Evolutionary conservation across 345 rosid species (phyloP).

Genomic region (Orychophragmus violaceus): DNA sequence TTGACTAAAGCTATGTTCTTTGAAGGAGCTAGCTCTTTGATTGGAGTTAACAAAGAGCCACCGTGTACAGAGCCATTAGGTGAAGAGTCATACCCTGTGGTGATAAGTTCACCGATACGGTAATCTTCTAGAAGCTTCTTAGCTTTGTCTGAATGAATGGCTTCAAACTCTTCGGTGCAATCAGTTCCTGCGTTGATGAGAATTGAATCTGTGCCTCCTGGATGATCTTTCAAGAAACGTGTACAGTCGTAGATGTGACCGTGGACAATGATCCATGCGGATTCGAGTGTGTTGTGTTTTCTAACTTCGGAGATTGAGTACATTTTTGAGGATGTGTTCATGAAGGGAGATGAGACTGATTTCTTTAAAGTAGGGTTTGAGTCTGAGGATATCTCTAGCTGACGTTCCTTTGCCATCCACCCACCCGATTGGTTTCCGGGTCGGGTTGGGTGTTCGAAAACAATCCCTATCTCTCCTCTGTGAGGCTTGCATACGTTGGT

Average conservation of each 20-base stretch:
- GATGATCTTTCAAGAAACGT: conserved; percentile 71
- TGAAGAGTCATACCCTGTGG: conserved; percentile 54
- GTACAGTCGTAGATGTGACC: conserved; percentile 93
- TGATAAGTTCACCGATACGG: conserved; percentile 65
- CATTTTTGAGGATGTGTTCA: conserved; percentile 62
- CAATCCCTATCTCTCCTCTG: conserved; percentile 81
- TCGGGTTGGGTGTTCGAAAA: conserved; percentile 84
- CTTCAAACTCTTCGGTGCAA: conserved; percentile 92
- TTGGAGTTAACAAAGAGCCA: conserved; percentile 48
- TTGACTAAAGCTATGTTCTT: conserved; percentile 48
- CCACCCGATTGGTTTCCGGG: conserved; percentile 90
- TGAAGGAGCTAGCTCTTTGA: conserved; percentile 40
- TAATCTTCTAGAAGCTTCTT: conserved; percentile 72
- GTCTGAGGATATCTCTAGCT: conserved; percentile 49
- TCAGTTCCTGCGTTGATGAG: conserved; percentile 85
- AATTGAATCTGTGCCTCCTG: conserved; percentile 84
- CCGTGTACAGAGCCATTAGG: conserved; percentile 69
- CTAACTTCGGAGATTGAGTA: conserved; percentile 64
- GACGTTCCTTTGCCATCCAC: conserved; percentile 93
- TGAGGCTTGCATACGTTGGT: conserved; percentile 73
- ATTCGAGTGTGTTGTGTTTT: conserved; percentile 60
- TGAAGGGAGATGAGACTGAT: conserved; percentile 76
- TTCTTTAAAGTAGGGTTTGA: conserved; percentile 48
- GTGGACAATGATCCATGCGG: conserved; percentile 87
- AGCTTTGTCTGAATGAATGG: conserved; percentile 88